These are phyloP conservation scores for Vitis vinifera DNA, from an alignment of 164 flowering plant genomes.

Conservation along the genomic window ASM3070453v1 NC_081821.1:7317501-7318000, in stretches of 20 bases:
- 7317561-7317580: background rate
- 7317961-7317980: background rate
- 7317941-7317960: conserved; percentile 21
- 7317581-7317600: background rate
- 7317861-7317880: conserved; percentile 77
- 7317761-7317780: background rate
- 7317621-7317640: conserved; percentile 84
- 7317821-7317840: conserved; percentile 65
- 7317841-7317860: conserved; percentile 75
- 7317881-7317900: conserved; percentile 73
- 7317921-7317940: conserved; percentile 33
- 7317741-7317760: background rate
- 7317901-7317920: conserved; percentile 43
- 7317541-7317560: background rate
- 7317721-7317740: background rate
- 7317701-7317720: too few relatives aligned
- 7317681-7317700: background rate
- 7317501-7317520: conserved; percentile 75
- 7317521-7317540: conserved; percentile 75
- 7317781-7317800: conserved; percentile 83
- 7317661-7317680: conserved; percentile 61
- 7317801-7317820: conserved; percentile 82
- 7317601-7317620: conserved; percentile 45
- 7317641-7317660: conserved; percentile 92
- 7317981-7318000: background rate